These are phyloP conservation scores for Piedraia hortae DNA, from an alignment of 2,329 filamentous ascomycete genomes.

Conservation along the genomic window DNA sequence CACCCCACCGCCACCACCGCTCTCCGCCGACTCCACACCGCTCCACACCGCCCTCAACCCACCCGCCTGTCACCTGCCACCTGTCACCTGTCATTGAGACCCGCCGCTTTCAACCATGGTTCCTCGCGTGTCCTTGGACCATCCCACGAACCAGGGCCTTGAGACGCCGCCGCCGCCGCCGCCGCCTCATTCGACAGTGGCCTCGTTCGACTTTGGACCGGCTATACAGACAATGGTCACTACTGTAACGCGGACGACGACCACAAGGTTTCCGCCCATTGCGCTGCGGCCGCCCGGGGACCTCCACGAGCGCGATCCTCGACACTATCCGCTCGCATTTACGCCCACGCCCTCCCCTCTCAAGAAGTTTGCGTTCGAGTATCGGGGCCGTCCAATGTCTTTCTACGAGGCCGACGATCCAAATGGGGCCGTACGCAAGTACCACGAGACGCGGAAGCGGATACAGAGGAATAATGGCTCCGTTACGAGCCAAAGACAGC, in stretches of 20 bases:
- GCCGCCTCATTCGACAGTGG: conserved; percentile 19
- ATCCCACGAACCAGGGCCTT: conserved; percentile 1
- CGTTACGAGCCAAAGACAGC: conserved; percentile 7
- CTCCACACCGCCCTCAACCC: not conserved
- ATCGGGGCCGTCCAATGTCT: conserved; percentile 31
- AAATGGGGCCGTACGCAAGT: conserved; percentile 22
- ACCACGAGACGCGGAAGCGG: conserved; percentile 8
- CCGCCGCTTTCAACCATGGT: conserved; percentile 10
- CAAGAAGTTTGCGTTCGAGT: conserved; percentile 46
- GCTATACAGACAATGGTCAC: conserved; percentile 40
- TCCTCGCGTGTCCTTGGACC: conserved; percentile 1
- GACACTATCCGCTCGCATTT: conserved; percentile 67
- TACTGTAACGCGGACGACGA: conserved; percentile 79
- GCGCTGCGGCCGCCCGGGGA: conserved; percentile 45
- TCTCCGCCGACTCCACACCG: too few species aligned
- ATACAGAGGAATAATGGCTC: conserved; percentile 9
- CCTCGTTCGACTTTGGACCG: conserved; percentile 33
- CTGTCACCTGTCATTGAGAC: conserved; percentile 11
- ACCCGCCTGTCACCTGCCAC: conserved; percentile 7
- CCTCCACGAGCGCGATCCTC: conserved; percentile 48
- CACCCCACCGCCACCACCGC: too few species aligned
- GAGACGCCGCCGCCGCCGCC: conserved; percentile 5
- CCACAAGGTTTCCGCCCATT: conserved; percentile 56
- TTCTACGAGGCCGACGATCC: conserved; percentile 35
- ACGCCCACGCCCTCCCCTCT: conserved; percentile 59